phyloP scores from a whole-genome alignment of 148 eudicot genomes.

The Amaranthus hypochondriacus region DNA sequence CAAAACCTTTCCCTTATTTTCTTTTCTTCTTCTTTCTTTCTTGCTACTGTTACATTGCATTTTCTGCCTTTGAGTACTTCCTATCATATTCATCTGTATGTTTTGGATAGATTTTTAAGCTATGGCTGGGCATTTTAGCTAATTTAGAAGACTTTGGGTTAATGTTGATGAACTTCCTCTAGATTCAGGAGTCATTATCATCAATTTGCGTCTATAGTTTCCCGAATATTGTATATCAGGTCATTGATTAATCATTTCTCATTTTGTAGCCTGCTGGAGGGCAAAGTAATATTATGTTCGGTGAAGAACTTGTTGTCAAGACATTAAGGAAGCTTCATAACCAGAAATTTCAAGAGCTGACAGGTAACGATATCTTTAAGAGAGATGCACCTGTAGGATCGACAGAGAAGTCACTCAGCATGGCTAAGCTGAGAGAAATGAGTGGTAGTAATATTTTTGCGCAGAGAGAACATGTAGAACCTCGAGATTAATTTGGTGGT shows the following conservation, averaged over 20 bases:
- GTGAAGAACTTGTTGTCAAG: conserved; percentile 67
- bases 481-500: conserved; percentile 75
- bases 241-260: neutral
- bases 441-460: conserved; percentile 81
- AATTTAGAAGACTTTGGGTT: neutral
- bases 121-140: too few relatives aligned
- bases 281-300: conserved; percentile 73
- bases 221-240: too few relatives aligned
- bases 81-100: too few relatives aligned
- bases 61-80: too few relatives aligned
- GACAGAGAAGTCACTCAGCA: conserved; percentile 69
- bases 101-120: too few relatives aligned
- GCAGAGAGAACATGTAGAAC: conserved; percentile 60
- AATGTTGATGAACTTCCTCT: neutral
- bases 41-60: too few relatives aligned
- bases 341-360: conserved; percentile 85
- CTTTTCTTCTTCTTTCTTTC: too few relatives aligned
- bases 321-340: conserved; percentile 68
- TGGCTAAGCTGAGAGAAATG: conserved; percentile 88
- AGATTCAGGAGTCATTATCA: neutral
- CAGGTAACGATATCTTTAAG: conserved; percentile 85
- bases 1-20: too few relatives aligned
- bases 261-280: conserved; percentile 84
- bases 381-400: conserved; percentile 75
- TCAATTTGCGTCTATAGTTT: neutral